Evolutionary conservation across 305 asterid genomes (phyloP), one percentile per base, ranked within the genome.

Genomic region (Euphrasia arctica): DNA sequence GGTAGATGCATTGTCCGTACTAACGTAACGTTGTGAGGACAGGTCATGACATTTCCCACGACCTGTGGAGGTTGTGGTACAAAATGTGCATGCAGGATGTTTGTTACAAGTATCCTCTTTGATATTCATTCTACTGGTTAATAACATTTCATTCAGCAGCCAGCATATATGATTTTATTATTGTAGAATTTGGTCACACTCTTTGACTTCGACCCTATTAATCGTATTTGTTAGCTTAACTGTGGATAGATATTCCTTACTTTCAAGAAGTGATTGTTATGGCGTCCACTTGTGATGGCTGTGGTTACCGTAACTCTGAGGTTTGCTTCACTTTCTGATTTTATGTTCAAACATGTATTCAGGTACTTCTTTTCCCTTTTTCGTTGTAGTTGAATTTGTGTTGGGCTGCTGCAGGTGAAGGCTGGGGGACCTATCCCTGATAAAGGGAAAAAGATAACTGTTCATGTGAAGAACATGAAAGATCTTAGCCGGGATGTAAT

Each of bases 261-360:
- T 94, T 94, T 34, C 89, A 83, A 80, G 95, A 94, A 80, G 96
- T 90, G 58, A 83, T 94, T 58, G 95, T 94, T 49, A 94, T 94
- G 99, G 93, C 97, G 34, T 78, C 97, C 50, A 50, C 95, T 50
- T 94, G 97, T 73, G 97, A 90, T 63, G 70, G 82, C 43, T 94
- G 99, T 74, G 97, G 99, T 63, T 94, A 90, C 70, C 90, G 96
- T 28, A 94, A 77, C 76, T 86, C 97, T 13, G 99, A 94, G 95
- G 99, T 89, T 68, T 41, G 82, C 68, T 10, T 54, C 59, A 25
- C n/a, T 12, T 4, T 62, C 47, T 10, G 36, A n/a, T 14, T 66
- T 9, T 74, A 13, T n/a, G 32, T 22, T 36, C 29, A 5, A 13
- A 34, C 22, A 60, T 28, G 42, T 61, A 32, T 13, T 32, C 34